These are phyloP conservation scores for Podospora pseudopauciseta DNA, from an alignment of 495 filamentous ascomycete genomes.

Conservation along the genomic window DNA sequence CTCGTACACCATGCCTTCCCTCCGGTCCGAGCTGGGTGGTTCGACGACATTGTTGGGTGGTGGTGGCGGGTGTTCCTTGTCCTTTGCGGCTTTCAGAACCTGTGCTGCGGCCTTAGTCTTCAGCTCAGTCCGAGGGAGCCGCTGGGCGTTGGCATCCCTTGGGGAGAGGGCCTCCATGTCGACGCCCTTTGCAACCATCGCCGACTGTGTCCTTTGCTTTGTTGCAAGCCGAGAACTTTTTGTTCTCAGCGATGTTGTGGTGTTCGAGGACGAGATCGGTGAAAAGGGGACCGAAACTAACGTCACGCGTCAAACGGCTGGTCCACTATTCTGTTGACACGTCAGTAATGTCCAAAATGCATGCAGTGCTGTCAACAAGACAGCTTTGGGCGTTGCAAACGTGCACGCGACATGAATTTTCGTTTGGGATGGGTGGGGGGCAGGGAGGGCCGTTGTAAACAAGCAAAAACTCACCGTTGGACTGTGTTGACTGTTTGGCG, in stretches of 20 bases:
- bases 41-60: conserved; percentile 75
- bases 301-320: neutral
- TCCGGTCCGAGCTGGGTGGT: conserved; percentile 56
- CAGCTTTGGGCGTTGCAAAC: neutral
- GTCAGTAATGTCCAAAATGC: neutral
- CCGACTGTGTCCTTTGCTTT: neutral
- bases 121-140: conserved; percentile 40
- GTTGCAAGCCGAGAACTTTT: neutral
- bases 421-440: neutral
- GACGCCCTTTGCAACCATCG: conserved; percentile 37
- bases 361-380: neutral
- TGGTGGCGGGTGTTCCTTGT: conserved; percentile 71
- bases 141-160: conserved; percentile 62
- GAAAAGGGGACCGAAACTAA: neutral
- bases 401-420: neutral
- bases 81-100: conserved; percentile 50
- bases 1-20: conserved; percentile 71
- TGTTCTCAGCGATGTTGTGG: neutral
- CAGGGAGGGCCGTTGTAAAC: neutral
- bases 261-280: neutral
- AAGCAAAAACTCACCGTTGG: neutral
- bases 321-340: conserved; percentile 7
- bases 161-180: conserved; percentile 70
- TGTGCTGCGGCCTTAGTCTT: conserved; percentile 54
- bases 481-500: neutral